Evolutionary conservation across 345 rosid genomes (phyloP), one percentile per base, ranked within the genome.

Genomic region (Ailanthus altissimus): DNA sequence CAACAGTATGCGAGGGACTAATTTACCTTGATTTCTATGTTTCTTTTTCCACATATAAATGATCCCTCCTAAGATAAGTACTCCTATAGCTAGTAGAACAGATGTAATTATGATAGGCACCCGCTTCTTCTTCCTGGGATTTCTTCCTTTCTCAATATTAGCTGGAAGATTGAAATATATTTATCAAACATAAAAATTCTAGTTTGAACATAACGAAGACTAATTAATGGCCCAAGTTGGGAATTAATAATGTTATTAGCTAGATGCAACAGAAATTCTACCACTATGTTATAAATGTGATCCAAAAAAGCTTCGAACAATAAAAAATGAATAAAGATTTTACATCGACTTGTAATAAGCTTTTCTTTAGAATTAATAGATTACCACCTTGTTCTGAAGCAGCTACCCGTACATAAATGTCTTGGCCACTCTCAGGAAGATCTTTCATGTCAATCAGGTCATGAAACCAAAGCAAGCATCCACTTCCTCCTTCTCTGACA

Each of bases 391-490:
- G 58, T 53, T 86, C 86, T 21, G 86, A 74, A 42, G 83, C 79
- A 1, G 86, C 86, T 79, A 83, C 62, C 61, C 85, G 18, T 4
- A 84, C 57, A 45, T 59, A 65, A 3, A 84, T 75, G 57, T 81
- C 79, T 62, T 86, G 77, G 32, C 75, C 85, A 25, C 43, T 50
- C 11, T 49, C 74, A 26, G 63, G 2, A n/a, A 67, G 61, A 16
- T 77, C 81, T 75, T 82, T 84, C 46, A 86, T 83, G 62, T 89
- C 92, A 18, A 75, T 40, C n/a, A 89, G 81, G 58, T 72, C 79
- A 28, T 32, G 69, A 63, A 68, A 72, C 89, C 90, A 87, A 8
- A 89, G 57, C 81, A 87, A 74, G 57, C 92, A 87, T 0, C 90
- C 92, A 5, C 75, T 76, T 59, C 88, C 90, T 25, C 80, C 83